phyloP scores from a whole-genome alignment of 129 eudicot species.

The Chrysanthemum makinoi region DNA sequence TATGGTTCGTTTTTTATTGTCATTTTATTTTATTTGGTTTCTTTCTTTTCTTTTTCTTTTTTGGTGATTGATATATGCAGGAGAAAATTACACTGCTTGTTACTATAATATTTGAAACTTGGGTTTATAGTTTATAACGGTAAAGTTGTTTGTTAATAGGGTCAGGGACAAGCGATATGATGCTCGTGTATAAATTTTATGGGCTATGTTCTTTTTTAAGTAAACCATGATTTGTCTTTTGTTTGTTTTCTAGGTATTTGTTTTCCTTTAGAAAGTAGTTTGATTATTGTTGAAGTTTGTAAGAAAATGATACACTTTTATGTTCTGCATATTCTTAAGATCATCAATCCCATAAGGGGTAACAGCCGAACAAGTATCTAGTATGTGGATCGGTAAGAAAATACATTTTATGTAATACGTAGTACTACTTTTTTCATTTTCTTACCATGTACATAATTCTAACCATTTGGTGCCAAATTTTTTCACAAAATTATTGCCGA shows the following conservation, averaged over 20 bases:
- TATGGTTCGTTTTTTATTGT: constrained; percentile 18
- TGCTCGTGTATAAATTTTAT: constrained; percentile 26
- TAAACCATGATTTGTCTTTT: background rate
- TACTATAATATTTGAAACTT: no score
- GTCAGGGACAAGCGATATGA: constrained; percentile 9
- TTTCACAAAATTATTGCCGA: no score
- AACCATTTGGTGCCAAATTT: no score
- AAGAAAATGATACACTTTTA: no score
- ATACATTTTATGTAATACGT: no score
- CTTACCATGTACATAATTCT: no score
- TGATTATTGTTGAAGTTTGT: no score
- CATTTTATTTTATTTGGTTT: constrained; percentile 7
- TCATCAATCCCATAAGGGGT: no score
- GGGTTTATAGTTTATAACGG: constrained; percentile 22
- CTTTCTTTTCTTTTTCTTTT: background rate
- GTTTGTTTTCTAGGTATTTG: background rate
- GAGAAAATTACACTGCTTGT: constrained; percentile 11
- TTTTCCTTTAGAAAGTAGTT: background rate
- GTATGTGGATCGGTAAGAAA: no score
- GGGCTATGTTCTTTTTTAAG: constrained; percentile 14
- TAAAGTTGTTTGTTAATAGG: constrained; percentile 24
- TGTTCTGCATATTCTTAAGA: no score
- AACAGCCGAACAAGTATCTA: no score
- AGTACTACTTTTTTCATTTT: no score
- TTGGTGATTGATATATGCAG: constrained; percentile 17